Conservation (phyloP, 495 filamentous ascomycete species). For the Penicillium daleae region DNA sequence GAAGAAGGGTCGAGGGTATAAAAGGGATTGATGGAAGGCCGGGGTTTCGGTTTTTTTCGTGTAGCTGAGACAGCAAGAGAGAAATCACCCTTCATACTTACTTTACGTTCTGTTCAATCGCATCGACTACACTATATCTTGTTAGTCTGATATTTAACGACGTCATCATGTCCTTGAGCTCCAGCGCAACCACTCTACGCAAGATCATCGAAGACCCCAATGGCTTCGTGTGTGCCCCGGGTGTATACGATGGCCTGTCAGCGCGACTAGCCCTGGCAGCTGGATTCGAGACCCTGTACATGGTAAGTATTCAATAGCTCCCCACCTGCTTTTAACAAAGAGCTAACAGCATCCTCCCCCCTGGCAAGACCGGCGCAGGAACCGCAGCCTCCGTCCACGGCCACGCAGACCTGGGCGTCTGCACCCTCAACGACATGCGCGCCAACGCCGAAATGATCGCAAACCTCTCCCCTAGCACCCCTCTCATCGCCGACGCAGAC, state of each 20-base stretch:
- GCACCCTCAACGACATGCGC: conserved; percentile 52
- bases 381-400: conserved; percentile 69
- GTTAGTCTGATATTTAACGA: conserved; percentile 7
- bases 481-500: conserved; percentile 73
- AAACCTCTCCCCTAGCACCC: conserved; percentile 46
- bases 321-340: too few relatives aligned
- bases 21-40: not conserved
- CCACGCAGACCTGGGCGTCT: conserved; percentile 67
- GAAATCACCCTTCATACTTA: not conserved
- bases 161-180: conserved; percentile 33
- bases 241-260: conserved; percentile 72
- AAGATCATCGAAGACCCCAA: conserved; percentile 36
- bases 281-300: conserved; percentile 68
- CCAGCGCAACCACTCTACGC: conserved; percentile 38
- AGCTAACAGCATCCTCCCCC: conserved; percentile 10
- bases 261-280: conserved; percentile 64
- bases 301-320: too few relatives aligned
- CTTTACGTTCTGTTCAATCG: not conserved
- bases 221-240: conserved; percentile 57
- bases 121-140: too few relatives aligned
- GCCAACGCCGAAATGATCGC: conserved; percentile 49
- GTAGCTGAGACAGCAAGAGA: not conserved
- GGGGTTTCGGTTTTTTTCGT: not conserved
- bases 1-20: not conserved
- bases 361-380: conserved; percentile 63